Conservation (phyloP, 352 stramenopile species). For the Phytopythium boreale region DNA sequence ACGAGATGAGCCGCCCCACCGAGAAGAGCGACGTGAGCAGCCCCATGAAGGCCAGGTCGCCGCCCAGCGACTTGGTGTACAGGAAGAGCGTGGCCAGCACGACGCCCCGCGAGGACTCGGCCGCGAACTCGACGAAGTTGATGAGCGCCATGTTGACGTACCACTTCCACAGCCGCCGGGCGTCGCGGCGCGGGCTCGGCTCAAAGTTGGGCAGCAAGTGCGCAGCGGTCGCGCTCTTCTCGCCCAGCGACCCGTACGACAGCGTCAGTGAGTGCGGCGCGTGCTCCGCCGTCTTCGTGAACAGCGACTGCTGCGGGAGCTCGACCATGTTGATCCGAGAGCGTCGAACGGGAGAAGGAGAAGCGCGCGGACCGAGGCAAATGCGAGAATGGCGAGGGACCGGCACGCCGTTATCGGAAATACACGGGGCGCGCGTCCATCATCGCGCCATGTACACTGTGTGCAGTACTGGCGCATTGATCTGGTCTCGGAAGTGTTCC, state of each 20-base stretch:
- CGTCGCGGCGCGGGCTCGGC: conserved; percentile 29
- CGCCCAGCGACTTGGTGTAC: conserved; percentile 79
- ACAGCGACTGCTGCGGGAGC: conserved; percentile 1
- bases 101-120: conserved; percentile 71
- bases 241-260: conserved; percentile 31
- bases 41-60: conserved; percentile 74
- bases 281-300: background rate
- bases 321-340: background rate
- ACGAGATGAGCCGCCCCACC: conserved; percentile 78
- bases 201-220: conserved; percentile 30
- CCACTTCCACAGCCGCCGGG: conserved; percentile 47
- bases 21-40: conserved; percentile 81
- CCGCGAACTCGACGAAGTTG: conserved; percentile 85
- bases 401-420: background rate
- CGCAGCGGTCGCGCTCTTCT: background rate
- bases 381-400: conserved; percentile 1
- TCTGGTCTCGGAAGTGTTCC: background rate
- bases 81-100: conserved; percentile 82
- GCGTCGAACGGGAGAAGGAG: no score
- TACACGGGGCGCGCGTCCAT: background rate
- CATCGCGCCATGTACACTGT: background rate
- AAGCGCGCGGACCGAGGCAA: background rate
- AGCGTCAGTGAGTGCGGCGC: conserved; percentile 19
- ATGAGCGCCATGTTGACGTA: conserved; percentile 79
- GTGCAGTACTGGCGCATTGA: background rate